These are phyloP conservation scores for Actinomortierella ambigua DNA, from an alignment of 371 early-diverging fungal genomes.

Conservation along the genomic window DNA sequence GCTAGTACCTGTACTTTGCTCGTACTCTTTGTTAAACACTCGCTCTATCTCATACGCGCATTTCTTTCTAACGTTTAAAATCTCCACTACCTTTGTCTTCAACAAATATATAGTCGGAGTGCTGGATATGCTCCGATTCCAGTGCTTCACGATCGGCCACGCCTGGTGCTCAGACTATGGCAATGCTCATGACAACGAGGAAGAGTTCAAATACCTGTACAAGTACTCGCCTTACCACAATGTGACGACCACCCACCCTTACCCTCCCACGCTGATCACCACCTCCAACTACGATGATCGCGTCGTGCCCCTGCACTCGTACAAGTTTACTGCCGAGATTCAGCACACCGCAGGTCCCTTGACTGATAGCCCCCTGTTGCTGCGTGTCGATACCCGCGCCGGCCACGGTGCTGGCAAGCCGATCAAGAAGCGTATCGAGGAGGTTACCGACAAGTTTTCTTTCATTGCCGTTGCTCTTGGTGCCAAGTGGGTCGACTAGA, in stretches of 20 bases:
- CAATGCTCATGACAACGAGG: constrained; percentile 50
- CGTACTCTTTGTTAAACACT: no score
- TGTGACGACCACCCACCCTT: constrained; percentile 48
- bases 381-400: constrained; percentile 65
- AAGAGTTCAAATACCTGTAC: constrained; percentile 49
- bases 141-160: constrained; percentile 65
- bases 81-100: no score
- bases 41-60: no score
- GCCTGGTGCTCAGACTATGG: constrained; percentile 61
- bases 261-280: constrained; percentile 51
- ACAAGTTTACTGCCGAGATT: constrained; percentile 65
- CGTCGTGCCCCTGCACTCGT: constrained; percentile 58
- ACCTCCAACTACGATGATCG: constrained; percentile 58
- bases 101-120: constrained; percentile 53
- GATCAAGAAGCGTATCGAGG: constrained; percentile 62
- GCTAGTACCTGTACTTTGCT: no score
- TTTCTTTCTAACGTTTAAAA: no score
- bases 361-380: constrained; percentile 59
- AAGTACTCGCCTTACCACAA: constrained; percentile 74
- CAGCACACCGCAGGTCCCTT: constrained; percentile 53
- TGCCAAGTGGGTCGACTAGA: constrained; percentile 42
- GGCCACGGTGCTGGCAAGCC: constrained; percentile 76
- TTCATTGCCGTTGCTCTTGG: constrained; percentile 52
- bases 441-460: constrained; percentile 60
- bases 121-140: constrained; percentile 61